phyloP scores from a whole-genome alignment of 306 rosid genomes.

The Cicer pinnatifidum region DNA sequence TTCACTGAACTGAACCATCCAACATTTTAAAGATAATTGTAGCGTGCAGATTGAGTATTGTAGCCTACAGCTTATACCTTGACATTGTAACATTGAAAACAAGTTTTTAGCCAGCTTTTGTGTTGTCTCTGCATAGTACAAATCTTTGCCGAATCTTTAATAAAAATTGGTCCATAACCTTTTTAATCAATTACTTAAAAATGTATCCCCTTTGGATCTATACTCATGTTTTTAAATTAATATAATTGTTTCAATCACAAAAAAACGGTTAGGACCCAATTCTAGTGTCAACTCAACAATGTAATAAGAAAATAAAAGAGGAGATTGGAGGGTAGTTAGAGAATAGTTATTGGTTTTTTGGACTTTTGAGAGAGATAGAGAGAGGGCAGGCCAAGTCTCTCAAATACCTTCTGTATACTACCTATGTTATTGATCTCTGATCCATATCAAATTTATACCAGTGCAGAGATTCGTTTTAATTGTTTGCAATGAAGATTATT shows the following conservation, averaged over 20 bases:
- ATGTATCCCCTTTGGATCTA: neutral
- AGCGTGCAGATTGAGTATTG: neutral
- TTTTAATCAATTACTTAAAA: slow-evolving; percentile 2
- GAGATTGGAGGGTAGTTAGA: neutral
- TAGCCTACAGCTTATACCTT: neutral
- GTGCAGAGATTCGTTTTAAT: neutral
- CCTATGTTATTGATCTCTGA: neutral
- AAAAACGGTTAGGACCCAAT: neutral
- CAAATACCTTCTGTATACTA: neutral
- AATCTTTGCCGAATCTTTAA: neutral
- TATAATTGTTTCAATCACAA: neutral
- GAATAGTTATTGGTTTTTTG: neutral
- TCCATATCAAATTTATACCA: neutral
- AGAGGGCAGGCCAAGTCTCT: neutral
- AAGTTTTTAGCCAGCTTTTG: neutral
- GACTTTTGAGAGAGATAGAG: neutral
- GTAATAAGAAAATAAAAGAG: neutral
- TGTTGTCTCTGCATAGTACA: neutral
- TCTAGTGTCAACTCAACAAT: neutral
- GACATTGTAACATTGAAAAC: neutral
- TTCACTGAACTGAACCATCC: neutral
- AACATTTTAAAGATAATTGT: slow-evolving; percentile 23
- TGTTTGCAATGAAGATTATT: neutral
- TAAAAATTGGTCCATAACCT: neutral
- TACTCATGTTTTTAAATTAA: neutral